phyloP scores from a whole-genome alignment of 2,329 filamentous ascomycete genomes.

The Claviceps paspali region DNA sequence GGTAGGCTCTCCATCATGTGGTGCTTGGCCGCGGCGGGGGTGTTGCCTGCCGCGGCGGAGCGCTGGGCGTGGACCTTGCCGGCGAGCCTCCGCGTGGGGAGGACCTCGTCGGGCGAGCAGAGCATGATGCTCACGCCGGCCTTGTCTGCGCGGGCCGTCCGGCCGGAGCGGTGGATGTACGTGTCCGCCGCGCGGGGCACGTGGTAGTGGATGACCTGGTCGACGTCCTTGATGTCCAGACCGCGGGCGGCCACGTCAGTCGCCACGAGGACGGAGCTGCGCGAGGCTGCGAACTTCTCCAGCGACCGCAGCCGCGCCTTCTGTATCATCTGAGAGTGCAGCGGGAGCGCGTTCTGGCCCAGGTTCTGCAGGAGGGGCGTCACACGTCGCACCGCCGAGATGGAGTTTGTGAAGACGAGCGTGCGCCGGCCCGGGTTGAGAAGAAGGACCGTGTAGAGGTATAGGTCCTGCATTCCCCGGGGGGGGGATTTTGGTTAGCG shows the following conservation, averaged over 20 bases:
- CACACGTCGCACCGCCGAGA: constrained; percentile 76
- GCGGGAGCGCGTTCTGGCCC: constrained; percentile 55
- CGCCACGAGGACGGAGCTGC: constrained; percentile 62
- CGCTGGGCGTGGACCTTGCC: constrained; percentile 67
- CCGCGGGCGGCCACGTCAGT: constrained; percentile 90
- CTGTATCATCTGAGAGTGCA: constrained; percentile 92
- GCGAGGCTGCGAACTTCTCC: constrained; percentile 64
- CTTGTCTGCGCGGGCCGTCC: constrained; percentile 71
- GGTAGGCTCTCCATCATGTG: constrained; percentile 69
- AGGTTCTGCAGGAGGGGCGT: constrained; percentile 74
- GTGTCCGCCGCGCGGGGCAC: constrained; percentile 80
- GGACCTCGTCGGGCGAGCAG: constrained; percentile 81
- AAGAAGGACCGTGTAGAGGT: constrained; percentile 75
- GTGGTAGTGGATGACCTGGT: constrained; percentile 90
- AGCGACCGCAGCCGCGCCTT: constrained; percentile 88
- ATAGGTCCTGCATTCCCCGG: constrained; percentile 56
- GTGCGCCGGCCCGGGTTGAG: constrained; percentile 69
- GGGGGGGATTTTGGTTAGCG: too few species aligned
- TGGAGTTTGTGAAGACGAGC: constrained; percentile 90
- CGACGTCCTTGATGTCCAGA: constrained; percentile 80
- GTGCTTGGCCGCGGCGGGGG: constrained; percentile 11
- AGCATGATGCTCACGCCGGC: constrained; percentile 74
- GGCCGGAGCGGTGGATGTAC: constrained; percentile 90
- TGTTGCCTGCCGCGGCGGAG: constrained; percentile 21
- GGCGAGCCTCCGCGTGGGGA: constrained; percentile 67